A percentile compares a stretch with the other conserved stretches of the same genome.
phyloP scores from a whole-genome alignment of 108 stramenopile genomes.

The Skeletonema potamos region DNA sequence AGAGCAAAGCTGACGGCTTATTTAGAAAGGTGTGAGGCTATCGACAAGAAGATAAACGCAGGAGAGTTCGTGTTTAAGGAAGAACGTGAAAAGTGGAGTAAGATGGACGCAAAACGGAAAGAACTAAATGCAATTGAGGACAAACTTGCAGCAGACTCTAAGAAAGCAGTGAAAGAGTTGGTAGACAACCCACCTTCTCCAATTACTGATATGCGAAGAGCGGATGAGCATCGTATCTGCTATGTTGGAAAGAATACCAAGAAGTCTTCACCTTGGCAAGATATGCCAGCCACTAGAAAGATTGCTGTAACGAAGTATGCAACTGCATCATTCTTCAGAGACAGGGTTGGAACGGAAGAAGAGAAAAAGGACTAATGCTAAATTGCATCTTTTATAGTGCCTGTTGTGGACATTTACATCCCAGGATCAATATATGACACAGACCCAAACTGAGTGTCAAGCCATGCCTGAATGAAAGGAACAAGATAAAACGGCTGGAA shows the following conservation, averaged over 20 bases:
- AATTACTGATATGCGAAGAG: slow-evolving; percentile 80
- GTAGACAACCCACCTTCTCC: slow-evolving; percentile 77
- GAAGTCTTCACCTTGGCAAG: slow-evolving; percentile 67
- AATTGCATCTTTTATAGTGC: neutral
- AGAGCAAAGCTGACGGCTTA: slow-evolving; percentile 41
- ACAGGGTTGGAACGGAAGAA: slow-evolving; percentile 1
- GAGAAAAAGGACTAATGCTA: slow-evolving; percentile 2
- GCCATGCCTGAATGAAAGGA: slow-evolving; percentile 74
- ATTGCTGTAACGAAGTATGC: slow-evolving; percentile 7
- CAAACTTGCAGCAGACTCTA: slow-evolving; percentile 19
- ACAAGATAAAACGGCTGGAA: slow-evolving; percentile 79
- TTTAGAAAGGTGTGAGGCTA: slow-evolving; percentile 50
- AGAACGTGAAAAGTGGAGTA: slow-evolving; percentile 53
- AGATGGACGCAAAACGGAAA: slow-evolving; percentile 31
- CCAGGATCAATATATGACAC: slow-evolving; percentile 17
- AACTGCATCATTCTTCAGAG: slow-evolving; percentile 37
- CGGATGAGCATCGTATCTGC: slow-evolving; percentile 73
- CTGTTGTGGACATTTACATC: neutral
- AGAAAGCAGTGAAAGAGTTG: slow-evolving; percentile 62
- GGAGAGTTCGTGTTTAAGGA: slow-evolving; percentile 37
- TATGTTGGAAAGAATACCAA: slow-evolving; percentile 80
- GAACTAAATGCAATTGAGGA: slow-evolving; percentile 56
- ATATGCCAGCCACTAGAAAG: slow-evolving; percentile 73
- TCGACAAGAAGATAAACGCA: slow-evolving; percentile 35
- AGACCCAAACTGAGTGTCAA: slow-evolving; percentile 57